These are phyloP conservation scores for Suillus americanus DNA, from an alignment of 768 basidiomycete species.

Conservation along the genomic window DNA sequence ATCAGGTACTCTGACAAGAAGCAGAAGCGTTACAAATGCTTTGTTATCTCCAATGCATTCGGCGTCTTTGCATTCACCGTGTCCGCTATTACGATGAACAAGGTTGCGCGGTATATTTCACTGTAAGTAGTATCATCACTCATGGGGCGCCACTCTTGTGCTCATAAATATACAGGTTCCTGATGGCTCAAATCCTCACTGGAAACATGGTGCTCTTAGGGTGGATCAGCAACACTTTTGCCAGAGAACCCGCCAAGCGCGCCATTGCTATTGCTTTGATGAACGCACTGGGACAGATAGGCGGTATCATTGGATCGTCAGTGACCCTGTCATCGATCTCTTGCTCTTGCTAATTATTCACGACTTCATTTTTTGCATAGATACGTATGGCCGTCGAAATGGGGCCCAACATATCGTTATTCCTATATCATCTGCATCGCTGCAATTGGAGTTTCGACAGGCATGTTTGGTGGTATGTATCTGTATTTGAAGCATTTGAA, in stretches of 20 bases:
- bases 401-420: neutral
- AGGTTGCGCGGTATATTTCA: neutral
- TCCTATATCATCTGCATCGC: neutral
- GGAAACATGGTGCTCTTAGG: neutral
- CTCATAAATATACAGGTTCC: neutral
- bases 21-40: neutral
- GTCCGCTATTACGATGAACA: neutral
- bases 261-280: neutral
- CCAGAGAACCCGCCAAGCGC: neutral
- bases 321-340: neutral
- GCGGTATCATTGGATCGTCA: neutral
- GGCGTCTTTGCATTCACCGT: neutral
- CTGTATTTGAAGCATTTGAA: neutral
- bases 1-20: neutral
- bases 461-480: neutral
- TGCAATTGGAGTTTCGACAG: neutral
- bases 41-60: neutral
- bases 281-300: neutral
- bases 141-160: neutral
- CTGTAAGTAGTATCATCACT: neutral
- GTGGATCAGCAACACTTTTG: neutral
- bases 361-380: neutral
- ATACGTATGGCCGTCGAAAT: neutral
- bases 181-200: neutral
- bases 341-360: neutral